Conservation (phyloP, 1,139 yeast genomes). For the Geotrichum reessii region DNA sequence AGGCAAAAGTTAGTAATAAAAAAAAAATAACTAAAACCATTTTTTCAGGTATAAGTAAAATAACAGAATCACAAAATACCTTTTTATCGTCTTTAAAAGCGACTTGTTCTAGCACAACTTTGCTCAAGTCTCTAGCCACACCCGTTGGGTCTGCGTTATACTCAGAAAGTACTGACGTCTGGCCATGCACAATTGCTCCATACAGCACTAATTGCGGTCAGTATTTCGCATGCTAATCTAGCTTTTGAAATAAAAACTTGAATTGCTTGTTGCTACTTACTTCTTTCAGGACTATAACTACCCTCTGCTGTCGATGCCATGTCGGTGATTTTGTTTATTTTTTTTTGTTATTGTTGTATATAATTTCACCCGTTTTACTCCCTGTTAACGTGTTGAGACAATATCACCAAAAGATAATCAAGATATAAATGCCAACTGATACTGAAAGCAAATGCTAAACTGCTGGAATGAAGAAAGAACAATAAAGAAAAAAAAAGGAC, state of each 20-base stretch:
- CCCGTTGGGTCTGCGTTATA: conserved; percentile 23
- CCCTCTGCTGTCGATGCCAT: neutral
- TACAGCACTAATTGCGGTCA: conserved; percentile 26
- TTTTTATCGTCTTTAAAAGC: conserved; percentile 29
- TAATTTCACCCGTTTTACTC: neutral
- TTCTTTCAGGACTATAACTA: neutral
- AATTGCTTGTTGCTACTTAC: neutral
- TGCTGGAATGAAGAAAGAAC: neutral
- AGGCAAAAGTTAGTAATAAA: neutral
- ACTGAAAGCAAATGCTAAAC: neutral
- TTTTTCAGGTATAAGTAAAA: neutral
- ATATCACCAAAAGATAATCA: neutral
- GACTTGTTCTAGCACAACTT: conserved; percentile 29
- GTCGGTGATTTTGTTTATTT: neutral
- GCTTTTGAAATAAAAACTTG: neutral
- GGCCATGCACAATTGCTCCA: conserved; percentile 32
- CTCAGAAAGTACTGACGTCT: conserved; percentile 20
- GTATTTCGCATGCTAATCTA: neutral
- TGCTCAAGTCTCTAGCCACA: conserved; percentile 26
- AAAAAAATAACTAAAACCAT: neutral
- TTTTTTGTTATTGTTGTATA: neutral
- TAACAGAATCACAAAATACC: conserved; percentile 15
- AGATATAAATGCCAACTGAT: neutral
- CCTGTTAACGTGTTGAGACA: neutral
- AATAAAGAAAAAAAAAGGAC: neutral